Conservation (phyloP, 2,329 filamentous ascomycete species). For the Trichoderma arundinaceum region DNA sequence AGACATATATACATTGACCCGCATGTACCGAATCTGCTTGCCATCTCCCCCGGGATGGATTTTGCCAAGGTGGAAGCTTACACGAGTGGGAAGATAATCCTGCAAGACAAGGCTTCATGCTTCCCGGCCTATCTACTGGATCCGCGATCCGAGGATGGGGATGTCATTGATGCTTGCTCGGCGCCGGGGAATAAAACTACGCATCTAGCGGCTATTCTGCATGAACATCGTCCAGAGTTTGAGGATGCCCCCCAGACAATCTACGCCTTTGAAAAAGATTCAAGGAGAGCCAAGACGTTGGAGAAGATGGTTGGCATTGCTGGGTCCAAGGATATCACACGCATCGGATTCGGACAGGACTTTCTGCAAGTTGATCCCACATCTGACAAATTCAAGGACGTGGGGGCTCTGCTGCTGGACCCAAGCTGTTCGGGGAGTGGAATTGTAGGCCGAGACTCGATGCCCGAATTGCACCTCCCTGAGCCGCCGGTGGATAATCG, state of each 20-base stretch:
- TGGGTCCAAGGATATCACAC: conserved; percentile 69
- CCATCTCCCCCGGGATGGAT: conserved; percentile 73
- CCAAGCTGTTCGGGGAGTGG: conserved; percentile 96
- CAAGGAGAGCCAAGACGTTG: conserved; percentile 72
- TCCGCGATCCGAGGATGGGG: conserved; percentile 67
- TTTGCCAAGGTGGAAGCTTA: conserved; percentile 78
- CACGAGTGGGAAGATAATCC: conserved; percentile 75
- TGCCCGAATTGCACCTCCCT: conserved; percentile 69
- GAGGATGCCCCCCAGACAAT: conserved; percentile 54
- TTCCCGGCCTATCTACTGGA: conserved; percentile 91
- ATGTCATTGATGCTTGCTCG: conserved; percentile 90
- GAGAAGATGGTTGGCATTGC: conserved; percentile 84
- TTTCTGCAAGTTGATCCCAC: conserved; percentile 77
- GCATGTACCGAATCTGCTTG: conserved; percentile 83
- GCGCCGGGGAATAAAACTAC: conserved; percentile 98
- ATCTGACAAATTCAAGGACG: conserved; percentile 65
- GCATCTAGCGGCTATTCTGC: conserved; percentile 80
- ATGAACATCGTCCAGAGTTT: conserved; percentile 48
- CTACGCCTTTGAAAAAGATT: conserved; percentile 81
- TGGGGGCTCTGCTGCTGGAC: conserved; percentile 84
- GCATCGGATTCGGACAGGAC: conserved; percentile 75
- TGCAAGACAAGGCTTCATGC: conserved; percentile 97
- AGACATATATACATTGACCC: conserved; percentile 74
- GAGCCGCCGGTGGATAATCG: conserved; percentile 38
- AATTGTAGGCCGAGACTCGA: conserved; percentile 86